Evolutionary conservation across 202 grass and related monocot genomes (phyloP), one percentile per base, ranked within the genome.

Genomic region (Setaria viridis): DNA sequence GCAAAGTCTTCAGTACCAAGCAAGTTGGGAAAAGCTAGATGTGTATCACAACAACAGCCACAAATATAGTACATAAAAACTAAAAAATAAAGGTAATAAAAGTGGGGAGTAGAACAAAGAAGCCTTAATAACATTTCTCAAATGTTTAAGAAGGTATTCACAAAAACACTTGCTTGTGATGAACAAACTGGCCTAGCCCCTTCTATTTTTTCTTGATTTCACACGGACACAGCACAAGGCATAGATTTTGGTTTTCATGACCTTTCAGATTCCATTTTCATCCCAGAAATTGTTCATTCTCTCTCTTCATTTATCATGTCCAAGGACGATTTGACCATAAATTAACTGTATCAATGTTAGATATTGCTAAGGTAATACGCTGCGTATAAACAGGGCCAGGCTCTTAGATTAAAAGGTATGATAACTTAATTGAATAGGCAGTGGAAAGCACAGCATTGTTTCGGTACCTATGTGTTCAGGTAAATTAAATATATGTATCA

Each of bases 51-150:
- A 59, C 21, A 60, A 21, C 20, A 60, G 57, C 25, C 57, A 29
- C 57, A 60, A 60, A 29, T 60, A 45, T 70, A 70, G 41, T 25
- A 70, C 20, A 70, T 46, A 21, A 11, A 69, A 42, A 42, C 9
- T n/a, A 11, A 21, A 69, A 70, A 45, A 70, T 21, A 6, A 21
- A 21, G 2, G 57, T 46, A 70, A 48, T 14, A 48, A 29, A 70
- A 29, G n/a, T 30, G n/a, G 5, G 41, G 11, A 71, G 21, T 54
- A 53, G 13, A 34, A 32, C 12, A 74, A 54, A 60, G 15, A 74
- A 55, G 71, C 15, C n/a, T 60, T 41, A 41, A 41, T 48, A 34
- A 35, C 60, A 62, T 70, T n/a, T 72, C n/a, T 72, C 71, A 37
- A 5, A 62, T 72, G 17, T 74, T 74, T 41, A 41, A 41, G 39